These are phyloP conservation scores for Inonotus hispidus DNA, from an alignment of 1,284 basidiomycete species.

Conservation along the genomic window DNA sequence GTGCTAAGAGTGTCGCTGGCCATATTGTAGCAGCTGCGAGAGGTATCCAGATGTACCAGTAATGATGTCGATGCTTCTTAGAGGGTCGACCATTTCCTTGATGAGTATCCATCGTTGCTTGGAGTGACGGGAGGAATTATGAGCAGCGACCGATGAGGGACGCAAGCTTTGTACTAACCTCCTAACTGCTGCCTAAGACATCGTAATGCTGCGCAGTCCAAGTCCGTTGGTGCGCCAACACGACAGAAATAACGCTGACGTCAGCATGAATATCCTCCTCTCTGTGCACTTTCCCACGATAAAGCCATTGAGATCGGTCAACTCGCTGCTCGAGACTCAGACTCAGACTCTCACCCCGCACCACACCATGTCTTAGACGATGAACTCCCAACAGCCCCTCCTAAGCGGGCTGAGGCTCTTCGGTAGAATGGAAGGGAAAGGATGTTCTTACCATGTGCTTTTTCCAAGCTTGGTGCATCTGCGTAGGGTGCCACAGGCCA, in stretches of 20 bases:
- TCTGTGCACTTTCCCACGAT: too few species aligned
- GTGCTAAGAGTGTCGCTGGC: slow-evolving; percentile 57
- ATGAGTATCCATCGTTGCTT: neutral
- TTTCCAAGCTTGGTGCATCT: too few species aligned
- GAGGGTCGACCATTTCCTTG: neutral
- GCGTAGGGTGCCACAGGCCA: too few species aligned
- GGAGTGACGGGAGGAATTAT: neutral
- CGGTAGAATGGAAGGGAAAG: neutral
- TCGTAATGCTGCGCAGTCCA: neutral
- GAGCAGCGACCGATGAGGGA: neutral
- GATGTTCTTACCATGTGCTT: neutral
- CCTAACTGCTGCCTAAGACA: neutral
- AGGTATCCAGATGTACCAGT: slow-evolving; percentile 54
- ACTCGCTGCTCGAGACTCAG: too few species aligned
- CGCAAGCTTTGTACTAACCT: neutral
- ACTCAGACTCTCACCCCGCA: too few species aligned
- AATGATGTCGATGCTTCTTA: slow-evolving; percentile 4
- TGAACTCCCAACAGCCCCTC: too few species aligned
- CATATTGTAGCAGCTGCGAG: slow-evolving; percentile 54
- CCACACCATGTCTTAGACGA: too few species aligned
- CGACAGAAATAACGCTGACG: too few species aligned
- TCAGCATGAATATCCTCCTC: too few species aligned
- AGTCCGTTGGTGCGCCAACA: too few species aligned
- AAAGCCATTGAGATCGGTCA: too few species aligned
- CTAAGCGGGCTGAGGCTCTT: too few species aligned